Base-by-base conservation (phyloP, 2,329 filamentous ascomycete genomes). In the Metarhizium sp. region DNA sequence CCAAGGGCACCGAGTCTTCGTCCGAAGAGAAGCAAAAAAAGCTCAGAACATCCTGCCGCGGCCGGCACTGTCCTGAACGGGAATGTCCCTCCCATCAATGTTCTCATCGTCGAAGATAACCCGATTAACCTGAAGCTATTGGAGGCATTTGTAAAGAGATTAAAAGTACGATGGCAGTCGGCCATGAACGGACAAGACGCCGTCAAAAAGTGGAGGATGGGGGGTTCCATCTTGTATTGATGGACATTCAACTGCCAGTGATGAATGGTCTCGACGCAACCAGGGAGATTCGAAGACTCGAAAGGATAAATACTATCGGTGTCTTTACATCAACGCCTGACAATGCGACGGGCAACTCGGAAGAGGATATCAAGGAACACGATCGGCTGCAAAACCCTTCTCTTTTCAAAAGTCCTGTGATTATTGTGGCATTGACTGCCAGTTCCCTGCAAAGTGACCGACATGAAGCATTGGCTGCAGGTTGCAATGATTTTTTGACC, bases 101-200 rank as follows among this genome's bases (percentile, higher is more conserved):
- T 97, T 7, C 78, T 99, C 47, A 96, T 99, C 58, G 94, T 99
- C 14, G 94, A 99, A 74, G 94, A 99, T 74, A 99, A 99, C 70
- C 91, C 94, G 60, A 97, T 99, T 78, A 99, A 97, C 67, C 76
- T 97, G 62, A 89, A 90, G 65, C 84, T 99, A 10, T 77, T 99
- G 40, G 92, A 96, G 67, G 91, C 92, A 1, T 95, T 99, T 66
- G 92, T 97, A 78, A 96, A 96, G 73, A 81, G 91, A 51, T 78
- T 99, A 51, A 96, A 96, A 67, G 94, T 99, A 6, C 84, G 94
- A 38, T 97, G 92, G 91, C 88, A 94, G 71, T 95, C 90, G n/a
- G 94, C 94, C 42, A 90, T 95, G 79, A 96, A 97, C 68, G 94
- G 94, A 29, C 84, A 86, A 60, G 92, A 96, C 61, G 94, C 94